These are phyloP conservation scores for Aciculosporium take DNA, from an alignment of 2,329 filamentous ascomycete species.

Conservation along the genomic window DNA sequence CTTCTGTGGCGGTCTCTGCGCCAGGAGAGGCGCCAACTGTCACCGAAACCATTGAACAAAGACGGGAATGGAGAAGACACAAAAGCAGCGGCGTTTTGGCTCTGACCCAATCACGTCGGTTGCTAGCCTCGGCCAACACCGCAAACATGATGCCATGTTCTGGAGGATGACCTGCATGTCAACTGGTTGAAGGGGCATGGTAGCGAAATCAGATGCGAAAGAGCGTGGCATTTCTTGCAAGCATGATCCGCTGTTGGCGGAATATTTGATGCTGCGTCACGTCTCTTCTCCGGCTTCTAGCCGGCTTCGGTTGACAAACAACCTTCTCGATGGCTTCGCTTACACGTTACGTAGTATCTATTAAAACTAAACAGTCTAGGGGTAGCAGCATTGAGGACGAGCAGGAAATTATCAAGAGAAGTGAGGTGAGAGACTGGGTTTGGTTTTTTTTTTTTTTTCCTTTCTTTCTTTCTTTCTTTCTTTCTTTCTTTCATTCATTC, in stretches of 20 bases:
- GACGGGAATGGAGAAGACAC: background rate
- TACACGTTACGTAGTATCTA: constrained; percentile 2
- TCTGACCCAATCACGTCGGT: background rate
- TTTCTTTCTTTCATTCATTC: too few relatives aligned
- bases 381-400: too few relatives aligned
- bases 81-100: background rate
- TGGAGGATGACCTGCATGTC: constrained; percentile 6
- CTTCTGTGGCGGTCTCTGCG: background rate
- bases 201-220: constrained; percentile 10
- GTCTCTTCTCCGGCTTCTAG: background rate
- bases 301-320: background rate
- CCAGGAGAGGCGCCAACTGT: background rate
- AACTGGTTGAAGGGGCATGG: constrained; percentile 4
- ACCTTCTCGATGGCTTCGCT: background rate
- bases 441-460: too few relatives aligned
- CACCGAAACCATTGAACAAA: background rate
- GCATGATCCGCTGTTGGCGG: background rate
- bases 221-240: constrained; percentile 4
- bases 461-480: too few relatives aligned
- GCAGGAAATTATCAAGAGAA: too few relatives aligned
- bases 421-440: too few relatives aligned
- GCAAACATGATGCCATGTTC: too few relatives aligned
- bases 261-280: background rate
- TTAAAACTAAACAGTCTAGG: too few relatives aligned
- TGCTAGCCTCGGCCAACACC: constrained; percentile 1